Evolutionary conservation across 164 flowering plant species (phyloP), one percentile per base, ranked within the genome.

Genomic region (Houttuynia cordata): DNA sequence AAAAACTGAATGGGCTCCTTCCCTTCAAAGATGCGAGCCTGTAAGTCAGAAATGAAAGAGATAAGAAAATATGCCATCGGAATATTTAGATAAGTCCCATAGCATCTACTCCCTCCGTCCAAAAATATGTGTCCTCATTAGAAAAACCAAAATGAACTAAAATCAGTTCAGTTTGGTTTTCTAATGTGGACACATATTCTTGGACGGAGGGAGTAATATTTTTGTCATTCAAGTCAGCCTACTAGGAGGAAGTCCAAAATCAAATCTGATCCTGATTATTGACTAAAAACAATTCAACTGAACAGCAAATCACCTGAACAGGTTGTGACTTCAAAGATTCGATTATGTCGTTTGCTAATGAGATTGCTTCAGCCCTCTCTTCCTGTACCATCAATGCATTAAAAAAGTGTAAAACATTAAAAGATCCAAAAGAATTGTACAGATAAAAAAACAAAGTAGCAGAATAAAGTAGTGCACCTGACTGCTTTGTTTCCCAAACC

Each of bases 401-500:
- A n/a, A n/a, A n/a, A n/a, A n/a, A n/a, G n/a, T n/a, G n/a, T n/a
- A n/a, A n/a, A n/a, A n/a, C n/a, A n/a, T n/a, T n/a, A n/a, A n/a
- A n/a, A n/a, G n/a, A 18, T 20, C 24, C 20, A 53, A 7, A 19
- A 20, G n/a, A 53, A 20, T 8, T n/a, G 3, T 20, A 23, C 22
- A 53, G 49, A 30, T 45, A 45, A 45, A 45, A 45, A 45, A 53
- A 10, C 23, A 20, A 42, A 45, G n/a, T 9, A 24, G 8, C 21
- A 41, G 21, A 24, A n/a, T 41, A 4, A 59, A 22, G 21, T 24
- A 51, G 34, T 65, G 62, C 59, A 88, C 99, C 96, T 87, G 82
- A 68, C 85, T 73, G 71, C 99, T 85, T 59, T 84, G 83, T 80
- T 80, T 87, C 30, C 99, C 99, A 69, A 91, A 83, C 99, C 99